phyloP scores from a whole-genome alignment of 345 rosid species.

The Hibiscus tridactylites region DNA sequence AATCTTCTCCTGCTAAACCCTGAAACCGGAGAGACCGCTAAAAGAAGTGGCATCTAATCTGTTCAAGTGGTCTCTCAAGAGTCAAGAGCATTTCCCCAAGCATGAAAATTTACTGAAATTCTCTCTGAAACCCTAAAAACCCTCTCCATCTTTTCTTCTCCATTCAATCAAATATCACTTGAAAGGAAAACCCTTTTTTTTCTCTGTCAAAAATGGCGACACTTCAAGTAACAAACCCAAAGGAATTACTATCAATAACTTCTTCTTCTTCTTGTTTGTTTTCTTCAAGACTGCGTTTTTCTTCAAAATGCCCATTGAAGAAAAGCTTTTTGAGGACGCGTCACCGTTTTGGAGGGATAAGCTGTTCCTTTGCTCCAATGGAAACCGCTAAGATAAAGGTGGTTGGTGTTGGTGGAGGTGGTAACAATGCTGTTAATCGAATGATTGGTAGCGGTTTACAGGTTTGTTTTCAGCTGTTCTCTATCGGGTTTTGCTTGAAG shows the following conservation, averaged over 20 bases:
- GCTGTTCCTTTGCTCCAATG: constrained; percentile 60
- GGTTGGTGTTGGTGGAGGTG: constrained; percentile 95
- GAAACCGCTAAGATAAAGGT: constrained; percentile 94
- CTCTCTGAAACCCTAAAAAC: constrained; percentile 46
- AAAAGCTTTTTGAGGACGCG: constrained; percentile 20
- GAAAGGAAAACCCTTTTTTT: background rate
- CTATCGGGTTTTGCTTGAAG: background rate
- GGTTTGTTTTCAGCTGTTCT: constrained; percentile 26
- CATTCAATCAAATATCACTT: background rate
- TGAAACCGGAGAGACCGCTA: background rate
- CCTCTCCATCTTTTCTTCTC: background rate
- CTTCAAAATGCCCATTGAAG: constrained; percentile 11
- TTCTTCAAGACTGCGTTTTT: constrained; percentile 4
- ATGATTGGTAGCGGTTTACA: constrained; percentile 95
- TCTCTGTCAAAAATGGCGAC: constrained; percentile 33
- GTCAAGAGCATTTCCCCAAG: background rate
- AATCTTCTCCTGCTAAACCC: background rate
- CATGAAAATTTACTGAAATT: constrained; percentile 1
- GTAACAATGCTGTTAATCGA: constrained; percentile 97
- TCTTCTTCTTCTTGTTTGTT: constrained; percentile 28
- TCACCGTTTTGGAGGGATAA: constrained; percentile 25
- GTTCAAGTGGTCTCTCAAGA: background rate
- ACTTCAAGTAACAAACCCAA: constrained; percentile 46
- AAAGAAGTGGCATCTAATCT: background rate
- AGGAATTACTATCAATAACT: constrained; percentile 29